phyloP scores from a whole-genome alignment of 2,329 filamentous ascomycete species.

The Stagonosporopsis vannaccii region DNA sequence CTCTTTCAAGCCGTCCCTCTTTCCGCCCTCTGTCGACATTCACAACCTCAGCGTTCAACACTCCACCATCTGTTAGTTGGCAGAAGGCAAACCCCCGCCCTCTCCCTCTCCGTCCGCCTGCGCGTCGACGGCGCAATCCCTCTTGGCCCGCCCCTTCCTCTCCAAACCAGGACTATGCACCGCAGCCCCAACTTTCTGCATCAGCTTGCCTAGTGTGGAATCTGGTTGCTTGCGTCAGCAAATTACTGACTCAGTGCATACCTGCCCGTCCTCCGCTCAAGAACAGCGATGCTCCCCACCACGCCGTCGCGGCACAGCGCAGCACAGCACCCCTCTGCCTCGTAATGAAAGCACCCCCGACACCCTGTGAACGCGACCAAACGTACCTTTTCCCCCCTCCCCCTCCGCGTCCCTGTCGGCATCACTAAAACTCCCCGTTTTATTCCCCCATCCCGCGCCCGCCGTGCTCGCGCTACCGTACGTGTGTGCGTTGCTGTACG shows the following conservation, averaged over 20 bases:
- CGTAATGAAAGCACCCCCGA: too few relatives aligned
- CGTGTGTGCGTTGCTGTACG: conserved; percentile 33
- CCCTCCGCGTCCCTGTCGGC: background rate
- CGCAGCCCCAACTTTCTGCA: conserved; percentile 64
- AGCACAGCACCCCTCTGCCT: too few relatives aligned
- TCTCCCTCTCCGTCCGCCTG: background rate
- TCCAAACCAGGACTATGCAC: conserved; percentile 58
- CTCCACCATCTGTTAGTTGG: background rate
- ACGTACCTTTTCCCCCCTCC: background rate
- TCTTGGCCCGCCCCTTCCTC: conserved; percentile 61
- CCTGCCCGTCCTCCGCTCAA: background rate
- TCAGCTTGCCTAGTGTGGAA: conserved; percentile 63
- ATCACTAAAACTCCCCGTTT: conserved; percentile 39
- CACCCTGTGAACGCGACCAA: too few relatives aligned
- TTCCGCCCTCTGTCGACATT: background rate
- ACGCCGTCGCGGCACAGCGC: too few relatives aligned
- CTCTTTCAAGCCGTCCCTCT: too few relatives aligned
- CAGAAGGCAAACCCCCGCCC: background rate
- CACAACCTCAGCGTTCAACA: background rate
- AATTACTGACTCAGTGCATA: background rate
- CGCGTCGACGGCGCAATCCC: conserved; percentile 46
- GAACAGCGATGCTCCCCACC: too few relatives aligned
- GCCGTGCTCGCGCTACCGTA: conserved; percentile 44
- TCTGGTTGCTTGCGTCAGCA: conserved; percentile 37
- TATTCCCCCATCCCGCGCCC: conserved; percentile 51